Percentiles rank a stretch among this genome's conserved stretches.
These are phyloP conservation scores for Mallotus repandus DNA, from an alignment of 441 rosid genomes.

Conservation along the genomic window DNA sequence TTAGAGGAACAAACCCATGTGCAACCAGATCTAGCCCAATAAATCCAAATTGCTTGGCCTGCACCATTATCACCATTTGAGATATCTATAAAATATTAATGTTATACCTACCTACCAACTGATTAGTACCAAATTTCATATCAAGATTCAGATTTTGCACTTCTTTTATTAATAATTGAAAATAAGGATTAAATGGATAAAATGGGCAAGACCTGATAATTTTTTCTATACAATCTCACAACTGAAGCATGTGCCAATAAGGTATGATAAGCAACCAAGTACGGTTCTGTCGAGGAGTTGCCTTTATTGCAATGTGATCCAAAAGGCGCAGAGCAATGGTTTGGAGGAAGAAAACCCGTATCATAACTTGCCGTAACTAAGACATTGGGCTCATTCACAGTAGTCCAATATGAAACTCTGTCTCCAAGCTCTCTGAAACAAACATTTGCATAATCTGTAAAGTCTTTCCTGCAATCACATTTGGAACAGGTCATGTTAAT, in stretches of 20 bases:
- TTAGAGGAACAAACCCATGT: constrained; percentile 36
- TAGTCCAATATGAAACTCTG: constrained; percentile 54
- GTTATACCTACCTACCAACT: neutral
- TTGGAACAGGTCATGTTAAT: too few relatives aligned
- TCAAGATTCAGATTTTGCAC: neutral
- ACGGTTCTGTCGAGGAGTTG: constrained; percentile 51
- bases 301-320: constrained; percentile 45
- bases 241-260: constrained; percentile 70
- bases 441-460: constrained; percentile 63
- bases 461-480: constrained; percentile 51
- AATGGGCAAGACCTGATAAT: constrained; percentile 34
- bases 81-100: too few relatives aligned
- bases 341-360: constrained; percentile 43
- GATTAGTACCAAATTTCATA: neutral
- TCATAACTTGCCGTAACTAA: constrained; percentile 43
- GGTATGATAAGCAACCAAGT: constrained; percentile 56
- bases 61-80: constrained; percentile 20
- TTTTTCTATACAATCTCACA: constrained; percentile 50
- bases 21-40: constrained; percentile 47
- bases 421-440: constrained; percentile 77
- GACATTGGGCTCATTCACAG: constrained; percentile 62
- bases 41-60: constrained; percentile 57
- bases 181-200: neutral
- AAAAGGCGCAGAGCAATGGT: constrained; percentile 51
- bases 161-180: neutral